A percentile compares a stretch with the other conserved stretches of the same genome.
Conservation (phyloP, 495 filamentous ascomycete species). For the Aspergillus cavernicola region DNA sequence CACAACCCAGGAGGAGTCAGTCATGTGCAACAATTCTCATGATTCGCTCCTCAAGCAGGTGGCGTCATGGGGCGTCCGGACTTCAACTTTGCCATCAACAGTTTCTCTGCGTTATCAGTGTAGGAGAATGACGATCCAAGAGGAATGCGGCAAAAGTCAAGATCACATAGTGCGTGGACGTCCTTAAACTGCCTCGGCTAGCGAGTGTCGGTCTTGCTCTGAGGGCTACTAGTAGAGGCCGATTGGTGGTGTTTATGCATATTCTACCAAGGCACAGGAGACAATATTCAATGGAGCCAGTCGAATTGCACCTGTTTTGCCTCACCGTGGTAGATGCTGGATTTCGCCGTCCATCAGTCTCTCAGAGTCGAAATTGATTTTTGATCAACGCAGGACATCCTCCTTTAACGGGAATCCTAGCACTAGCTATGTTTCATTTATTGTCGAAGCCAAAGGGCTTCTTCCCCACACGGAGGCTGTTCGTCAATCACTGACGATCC, state of each 20-base stretch:
- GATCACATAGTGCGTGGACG: too few species aligned
- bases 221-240: not conserved
- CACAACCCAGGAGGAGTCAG: too few species aligned
- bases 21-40: conserved; percentile 2
- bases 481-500: conserved; percentile 12
- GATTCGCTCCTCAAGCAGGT: not conserved
- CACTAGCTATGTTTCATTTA: conserved; percentile 13
- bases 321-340: not conserved
- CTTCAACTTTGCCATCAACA: not conserved
- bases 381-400: not conserved
- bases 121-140: conserved; percentile 5
- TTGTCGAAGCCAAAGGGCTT: conserved; percentile 2
- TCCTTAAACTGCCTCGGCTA: not conserved
- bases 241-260: conserved; percentile 10
- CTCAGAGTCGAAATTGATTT: not conserved
- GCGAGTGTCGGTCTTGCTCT: not conserved
- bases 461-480: conserved; percentile 16
- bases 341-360: not conserved
- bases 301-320: not conserved
- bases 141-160: conserved; percentile 3
- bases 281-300: conserved; percentile 14
- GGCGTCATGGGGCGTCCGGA: not conserved
- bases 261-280: conserved; percentile 6
- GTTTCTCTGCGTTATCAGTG: not conserved
- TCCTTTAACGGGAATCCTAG: not conserved